Evolutionary conservation across 2,329 filamentous ascomycete genomes (phyloP), one percentile per base, ranked within the genome.

Genomic region (Fusarium sp.): DNA sequence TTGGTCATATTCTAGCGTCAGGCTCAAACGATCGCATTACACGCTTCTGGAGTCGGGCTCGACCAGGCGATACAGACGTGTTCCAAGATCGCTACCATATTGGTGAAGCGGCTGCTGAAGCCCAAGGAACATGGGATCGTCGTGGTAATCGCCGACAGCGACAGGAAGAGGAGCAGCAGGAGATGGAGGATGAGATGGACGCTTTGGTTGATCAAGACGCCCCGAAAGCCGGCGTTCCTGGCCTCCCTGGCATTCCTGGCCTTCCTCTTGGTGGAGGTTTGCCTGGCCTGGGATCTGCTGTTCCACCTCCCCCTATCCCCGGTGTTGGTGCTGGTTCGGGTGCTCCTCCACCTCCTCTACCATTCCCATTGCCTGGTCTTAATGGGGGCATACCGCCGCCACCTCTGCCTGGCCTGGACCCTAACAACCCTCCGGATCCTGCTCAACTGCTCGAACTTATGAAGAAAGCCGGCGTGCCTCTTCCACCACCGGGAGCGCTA

Each of bases 11-110:
- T 69, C 88, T 99, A 10, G 95, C 95, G 1, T 97, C 95, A 3
- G 96, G 96, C 15, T 97, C 95, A 14, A 98, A 99, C 79, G 96
- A 99, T 79, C 91, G 96, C 43, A 95, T 97, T 67, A 98, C 96
- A 4, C 91, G 96, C 50, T 99, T 99, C 83, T 99, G 96, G 96
- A 94, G 95, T 6, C 91, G 96, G 44, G 89, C 94, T 18, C 87
- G 96, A 50, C 96, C 96, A 3, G 96, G 96, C 51, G 95, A 98
- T 73, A 88, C 87, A n/a, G 90, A 92, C 56, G 92, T 92, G 74
- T 88, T 93, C 81, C 94, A 95, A 76, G 96, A 99, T 81, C 89
- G 94, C 63, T 98, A 97, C 80, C 96, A 99, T 78, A 96, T 98
- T 69, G 96, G 96, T 51, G 95, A 98, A 81, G 90, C 93, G 10